These are phyloP conservation scores for Ophiostoma sp. DNA, from an alignment of 2,329 filamentous ascomycete genomes.

Conservation along the genomic window DNA sequence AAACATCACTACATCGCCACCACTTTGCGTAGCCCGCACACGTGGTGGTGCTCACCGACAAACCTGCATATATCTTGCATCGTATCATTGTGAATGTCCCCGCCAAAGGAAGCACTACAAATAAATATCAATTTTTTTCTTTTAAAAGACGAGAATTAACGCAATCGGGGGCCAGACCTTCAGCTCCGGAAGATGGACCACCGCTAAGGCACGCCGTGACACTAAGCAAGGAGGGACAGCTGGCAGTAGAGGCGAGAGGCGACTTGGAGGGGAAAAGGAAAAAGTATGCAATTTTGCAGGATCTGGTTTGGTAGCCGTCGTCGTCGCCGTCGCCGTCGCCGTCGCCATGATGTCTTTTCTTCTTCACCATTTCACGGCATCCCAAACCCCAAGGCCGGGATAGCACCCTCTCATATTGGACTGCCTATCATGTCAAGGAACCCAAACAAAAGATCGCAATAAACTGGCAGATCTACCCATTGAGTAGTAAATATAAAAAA, in stretches of 20 bases:
- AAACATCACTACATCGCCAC: neutral
- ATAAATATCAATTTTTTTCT: neutral
- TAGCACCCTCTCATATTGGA: neutral
- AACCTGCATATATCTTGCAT: neutral
- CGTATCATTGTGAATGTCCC: neutral
- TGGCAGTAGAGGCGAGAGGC: conserved; percentile 8
- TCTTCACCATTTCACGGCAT: neutral
- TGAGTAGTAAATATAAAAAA: too few relatives aligned
- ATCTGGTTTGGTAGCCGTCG: neutral
- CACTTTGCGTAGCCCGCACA: neutral
- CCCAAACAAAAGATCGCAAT: neutral
- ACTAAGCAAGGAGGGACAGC: conserved; percentile 10
- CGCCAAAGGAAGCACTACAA: neutral
- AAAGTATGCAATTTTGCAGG: neutral
- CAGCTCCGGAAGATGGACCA: conserved; percentile 3
- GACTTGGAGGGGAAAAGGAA: conserved; percentile 10
- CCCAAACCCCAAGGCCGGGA: neutral
- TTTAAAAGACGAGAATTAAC: neutral
- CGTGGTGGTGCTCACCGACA: conserved; percentile 4
- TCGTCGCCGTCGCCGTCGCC: neutral
- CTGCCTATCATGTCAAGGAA: neutral
- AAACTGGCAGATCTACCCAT: neutral
- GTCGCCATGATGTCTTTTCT: neutral
- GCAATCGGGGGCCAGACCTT: neutral
- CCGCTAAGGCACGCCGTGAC: conserved; percentile 1